A percentile compares a stretch with the other conserved stretches of the same genome.
Evolutionary conservation across 768 basidiomycete species (phyloP).

Genomic region (Steccherinum ochraceum): DNA sequence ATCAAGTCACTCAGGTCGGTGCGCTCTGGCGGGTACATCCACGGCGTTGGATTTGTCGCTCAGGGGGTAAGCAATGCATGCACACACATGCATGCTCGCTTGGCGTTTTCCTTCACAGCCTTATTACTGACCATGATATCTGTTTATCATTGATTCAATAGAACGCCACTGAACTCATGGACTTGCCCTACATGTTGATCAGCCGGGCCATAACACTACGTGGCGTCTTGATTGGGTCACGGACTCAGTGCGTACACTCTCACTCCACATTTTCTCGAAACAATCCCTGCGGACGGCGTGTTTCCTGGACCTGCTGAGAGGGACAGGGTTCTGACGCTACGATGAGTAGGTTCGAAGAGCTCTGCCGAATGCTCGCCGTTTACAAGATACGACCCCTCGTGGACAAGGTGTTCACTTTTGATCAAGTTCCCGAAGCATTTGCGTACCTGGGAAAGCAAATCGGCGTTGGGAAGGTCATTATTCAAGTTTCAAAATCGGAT

Average conservation of each 20-base stretch:
- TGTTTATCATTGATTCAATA: not conserved
- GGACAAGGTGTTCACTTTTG: conserved; percentile 51
- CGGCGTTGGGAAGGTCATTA: conserved; percentile 58
- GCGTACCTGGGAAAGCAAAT: conserved; percentile 43
- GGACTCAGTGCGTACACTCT: not conserved
- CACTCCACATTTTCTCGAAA: not conserved
- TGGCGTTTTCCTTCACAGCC: not conserved
- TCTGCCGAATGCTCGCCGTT: not conserved
- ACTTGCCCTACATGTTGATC: not conserved
- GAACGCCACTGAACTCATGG: not conserved
- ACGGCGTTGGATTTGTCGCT: conserved; percentile 48
- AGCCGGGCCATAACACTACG: not conserved
- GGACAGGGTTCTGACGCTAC: too few relatives aligned
- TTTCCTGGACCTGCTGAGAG: not conserved
- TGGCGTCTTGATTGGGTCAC: not conserved
- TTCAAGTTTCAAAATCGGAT: conserved; percentile 33
- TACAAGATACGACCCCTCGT: conserved; percentile 40
- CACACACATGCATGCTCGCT: too few relatives aligned
- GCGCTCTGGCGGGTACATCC: conserved; percentile 36
- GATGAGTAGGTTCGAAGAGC: not conserved
- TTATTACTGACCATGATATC: not conserved
- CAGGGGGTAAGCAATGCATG: too few relatives aligned
- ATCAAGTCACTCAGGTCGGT: conserved; percentile 34
- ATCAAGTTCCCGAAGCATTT: conserved; percentile 43
- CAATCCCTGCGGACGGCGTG: not conserved